Base-by-base conservation (phyloP, 371 early-diverging fungal species). In the Smittium mucronatum region DNA sequence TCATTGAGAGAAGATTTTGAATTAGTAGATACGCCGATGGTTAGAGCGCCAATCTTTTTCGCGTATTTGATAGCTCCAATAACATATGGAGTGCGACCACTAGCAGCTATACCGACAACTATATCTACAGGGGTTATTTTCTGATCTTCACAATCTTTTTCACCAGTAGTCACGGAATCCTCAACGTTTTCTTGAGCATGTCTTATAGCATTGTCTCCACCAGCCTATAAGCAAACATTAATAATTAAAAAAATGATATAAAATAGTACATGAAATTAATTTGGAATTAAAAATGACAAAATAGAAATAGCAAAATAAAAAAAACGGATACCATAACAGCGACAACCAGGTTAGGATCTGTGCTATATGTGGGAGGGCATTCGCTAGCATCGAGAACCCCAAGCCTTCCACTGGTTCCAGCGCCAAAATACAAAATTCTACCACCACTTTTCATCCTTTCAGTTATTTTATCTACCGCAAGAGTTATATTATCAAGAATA, bases 21-120 rank as follows among this genome's bases (percentile, higher is more conserved):
- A 63, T 72, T 72, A 58, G 65, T 70, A 32, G 72, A 32, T 17
- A 72, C 21, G 21, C 72, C 72, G 34, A 72, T 59, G n/a, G 72
- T 72, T 1, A 72, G 58, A 8, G 72, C 72, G 17, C 63, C 61
- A 33, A 28, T 31, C 34, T 68, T 34, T 57, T 60, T 70, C 2
- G 60, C 72, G 60, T 72, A 61, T 36, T 75, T 75, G 21, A 75
- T 72, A 71, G 58, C 67, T 5, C 67, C 67, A 67, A 67, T 67
- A 26, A 67, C 67, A 29, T 67, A 67, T 25, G 67, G 67, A 30
- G 67, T 67, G 35, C 67, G 67, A 2, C 67, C 67, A 67, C 67
- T 67, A 57, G 67, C 67, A 47, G 67, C 67, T n/a, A 67, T 67
- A 47, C 67, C 67, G 25, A 67, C 67, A 25, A 67, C 67, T 2